These are phyloP conservation scores for Capsella rubella DNA, from an alignment of 441 rosid genomes.

Conservation along the genomic window DNA sequence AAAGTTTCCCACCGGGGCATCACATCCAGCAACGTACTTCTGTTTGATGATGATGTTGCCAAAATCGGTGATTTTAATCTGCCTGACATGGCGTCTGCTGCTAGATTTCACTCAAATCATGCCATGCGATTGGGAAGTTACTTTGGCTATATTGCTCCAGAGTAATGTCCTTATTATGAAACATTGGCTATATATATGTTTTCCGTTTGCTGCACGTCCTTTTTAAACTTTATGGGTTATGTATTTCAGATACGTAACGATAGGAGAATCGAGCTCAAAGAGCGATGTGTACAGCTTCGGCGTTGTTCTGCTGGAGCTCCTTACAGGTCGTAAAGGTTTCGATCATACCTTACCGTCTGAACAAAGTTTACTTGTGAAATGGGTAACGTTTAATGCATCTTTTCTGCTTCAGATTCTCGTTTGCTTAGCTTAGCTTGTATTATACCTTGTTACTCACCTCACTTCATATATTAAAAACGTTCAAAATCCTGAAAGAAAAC, in stretches of 20 bases:
- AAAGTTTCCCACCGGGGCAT: constrained; percentile 53
- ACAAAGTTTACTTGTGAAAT: constrained; percentile 63
- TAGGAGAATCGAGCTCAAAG: constrained; percentile 56
- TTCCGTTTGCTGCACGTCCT: background rate
- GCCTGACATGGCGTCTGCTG: constrained; percentile 47
- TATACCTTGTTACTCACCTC: too few relatives aligned
- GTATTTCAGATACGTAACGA: constrained; percentile 53
- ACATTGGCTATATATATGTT: background rate
- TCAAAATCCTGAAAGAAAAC: too few relatives aligned
- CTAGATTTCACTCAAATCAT: constrained; percentile 44
- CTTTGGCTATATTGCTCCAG: constrained; percentile 62
- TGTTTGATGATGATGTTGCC: constrained; percentile 55
- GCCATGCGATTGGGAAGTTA: constrained; percentile 43
- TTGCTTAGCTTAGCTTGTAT: background rate
- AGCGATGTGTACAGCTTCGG: constrained; percentile 67
- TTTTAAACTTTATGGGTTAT: constrained; percentile 3
- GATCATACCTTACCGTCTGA: constrained; percentile 62
- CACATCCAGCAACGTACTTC: constrained; percentile 54
- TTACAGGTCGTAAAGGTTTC: constrained; percentile 63
- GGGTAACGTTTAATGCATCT: constrained; percentile 47
- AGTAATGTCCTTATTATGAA: constrained; percentile 41
- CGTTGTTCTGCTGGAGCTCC: constrained; percentile 61
- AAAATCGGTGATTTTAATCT: constrained; percentile 60
- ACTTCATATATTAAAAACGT: too few relatives aligned
- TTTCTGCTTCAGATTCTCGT: constrained; percentile 8